Evolutionary conservation across 2,329 filamentous ascomycete genomes (phyloP).

Genomic region (Penicillium corylophilum): DNA sequence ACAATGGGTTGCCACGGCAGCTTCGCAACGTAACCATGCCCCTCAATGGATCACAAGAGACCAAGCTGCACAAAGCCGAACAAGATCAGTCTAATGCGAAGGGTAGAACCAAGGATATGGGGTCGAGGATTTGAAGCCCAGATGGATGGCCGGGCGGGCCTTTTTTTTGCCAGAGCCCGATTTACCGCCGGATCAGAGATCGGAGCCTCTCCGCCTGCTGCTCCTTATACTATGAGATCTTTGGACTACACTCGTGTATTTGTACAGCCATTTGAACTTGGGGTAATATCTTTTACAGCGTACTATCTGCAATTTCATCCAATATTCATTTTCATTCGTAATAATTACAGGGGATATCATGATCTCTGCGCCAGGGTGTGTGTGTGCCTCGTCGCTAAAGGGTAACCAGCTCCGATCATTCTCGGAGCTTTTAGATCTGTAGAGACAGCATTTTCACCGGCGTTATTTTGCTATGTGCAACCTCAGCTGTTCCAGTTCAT

Average conservation of each 20-base stretch:
- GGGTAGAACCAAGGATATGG: not conserved
- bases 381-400: not conserved
- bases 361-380: not conserved
- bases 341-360: conserved; percentile 1
- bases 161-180: conserved; percentile 21
- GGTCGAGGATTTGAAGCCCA: conserved; percentile 5
- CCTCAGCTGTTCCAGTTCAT: not conserved
- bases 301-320: not conserved
- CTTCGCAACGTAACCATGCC: conserved; percentile 11
- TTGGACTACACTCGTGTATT: too few species aligned
- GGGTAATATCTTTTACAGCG: too few species aligned
- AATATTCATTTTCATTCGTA: conserved; percentile 1
- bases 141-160: conserved; percentile 16
- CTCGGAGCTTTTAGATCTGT: not conserved
- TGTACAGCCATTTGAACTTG: too few species aligned
- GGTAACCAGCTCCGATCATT: not conserved
- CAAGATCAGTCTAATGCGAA: not conserved
- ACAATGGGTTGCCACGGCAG: conserved; percentile 17
- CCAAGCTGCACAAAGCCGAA: not conserved
- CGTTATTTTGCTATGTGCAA: not conserved
- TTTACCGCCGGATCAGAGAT: conserved; percentile 25
- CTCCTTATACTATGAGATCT: too few species aligned
- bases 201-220: conserved; percentile 8
- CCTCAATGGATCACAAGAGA: conserved; percentile 2
- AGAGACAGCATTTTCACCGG: not conserved